phyloP scores from a whole-genome alignment of 1,284 basidiomycete species.

The Cryptococcus maquisensis region DNA sequence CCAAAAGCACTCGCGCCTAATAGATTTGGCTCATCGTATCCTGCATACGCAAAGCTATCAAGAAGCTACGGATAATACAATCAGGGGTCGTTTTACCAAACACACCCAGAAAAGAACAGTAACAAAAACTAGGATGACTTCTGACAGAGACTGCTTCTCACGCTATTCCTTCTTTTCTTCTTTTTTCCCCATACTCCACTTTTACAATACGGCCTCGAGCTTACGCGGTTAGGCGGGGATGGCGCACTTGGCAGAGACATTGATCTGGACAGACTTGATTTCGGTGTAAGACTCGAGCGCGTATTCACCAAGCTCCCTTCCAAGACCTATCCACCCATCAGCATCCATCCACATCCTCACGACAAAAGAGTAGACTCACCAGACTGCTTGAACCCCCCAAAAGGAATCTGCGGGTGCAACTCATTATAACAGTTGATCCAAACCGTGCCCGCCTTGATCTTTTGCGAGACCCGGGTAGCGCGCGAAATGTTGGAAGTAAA shows the following conservation, averaged over 20 bases:
- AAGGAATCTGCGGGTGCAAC: slow-evolving; percentile 77
- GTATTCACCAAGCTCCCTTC: slow-evolving; percentile 81
- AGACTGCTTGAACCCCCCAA: slow-evolving; percentile 85
- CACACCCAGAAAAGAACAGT: no score
- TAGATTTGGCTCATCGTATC: no score
- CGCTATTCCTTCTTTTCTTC: no score
- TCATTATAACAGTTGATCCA: slow-evolving; percentile 87
- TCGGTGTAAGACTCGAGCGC: slow-evolving; percentile 79
- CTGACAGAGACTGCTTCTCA: no score
- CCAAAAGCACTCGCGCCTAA: no score
- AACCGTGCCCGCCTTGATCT: slow-evolving; percentile 72
- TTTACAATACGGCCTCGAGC: no score
- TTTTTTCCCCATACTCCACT: no score
- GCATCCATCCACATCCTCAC: neutral
- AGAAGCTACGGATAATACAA: no score
- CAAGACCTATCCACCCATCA: slow-evolving; percentile 46
- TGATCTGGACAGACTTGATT: slow-evolving; percentile 82
- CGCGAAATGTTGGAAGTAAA: slow-evolving; percentile 85
- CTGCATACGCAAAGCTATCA: no score
- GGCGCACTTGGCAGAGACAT: slow-evolving; percentile 38
- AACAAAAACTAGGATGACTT: no score
- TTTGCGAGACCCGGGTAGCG: slow-evolving; percentile 75
- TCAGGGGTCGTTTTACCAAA: no score
- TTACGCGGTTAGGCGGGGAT: neutral
- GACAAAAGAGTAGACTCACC: slow-evolving; percentile 44